Evolutionary conservation across 805 yeast genomes (phyloP), one percentile per base, ranked within the genome.

Genomic region (Scheffersomyces amazonensis): DNA sequence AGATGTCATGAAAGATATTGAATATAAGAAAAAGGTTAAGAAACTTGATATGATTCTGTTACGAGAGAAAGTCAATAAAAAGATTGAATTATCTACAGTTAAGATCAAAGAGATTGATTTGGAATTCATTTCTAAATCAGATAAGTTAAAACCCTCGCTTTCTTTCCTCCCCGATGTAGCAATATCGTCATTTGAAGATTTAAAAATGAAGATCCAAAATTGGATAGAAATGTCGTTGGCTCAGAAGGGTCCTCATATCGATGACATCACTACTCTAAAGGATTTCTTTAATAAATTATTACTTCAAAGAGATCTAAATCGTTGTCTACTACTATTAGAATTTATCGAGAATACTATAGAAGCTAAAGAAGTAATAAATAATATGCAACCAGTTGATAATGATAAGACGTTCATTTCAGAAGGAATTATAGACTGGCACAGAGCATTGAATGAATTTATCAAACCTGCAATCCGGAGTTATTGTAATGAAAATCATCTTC

Each of bases 1-100:
- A 7, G 71, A 68, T 36, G 66, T 68, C 5, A 36, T 62, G 33
- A 58, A 59, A 34, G 72, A 68, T 25, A 39, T 62, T 24, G 64
- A 60, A 29, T 52, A 58, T 39, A 58, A 51, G 31, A 53, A 52
- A 18, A 53, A 55, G 36, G 41, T 53, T n/a, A 58, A 56, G 37
- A 44, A 47, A 20, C 43, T 56, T 25, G 56, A 53, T 24, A 41
- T 57, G 16, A 53, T 48, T 6, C 50, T 66, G 1, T 43, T 63
- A 41, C 49, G 54, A 27, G 58, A 58, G 3, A 62, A 63, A 39
- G 40, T 66, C 8, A 37, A 21, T 8, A 35, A 34, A 34, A 47
- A 43, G 31, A 36, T 41, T 5, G 37, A 46, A 23, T 40, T 42
- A 37, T 29, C 52, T 2, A 37, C 37, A 20, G 39, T 36, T 8